These are phyloP conservation scores for Magnolia changhungtana DNA, from an alignment of 164 flowering plant species.

Conservation along the genomic window DNA sequence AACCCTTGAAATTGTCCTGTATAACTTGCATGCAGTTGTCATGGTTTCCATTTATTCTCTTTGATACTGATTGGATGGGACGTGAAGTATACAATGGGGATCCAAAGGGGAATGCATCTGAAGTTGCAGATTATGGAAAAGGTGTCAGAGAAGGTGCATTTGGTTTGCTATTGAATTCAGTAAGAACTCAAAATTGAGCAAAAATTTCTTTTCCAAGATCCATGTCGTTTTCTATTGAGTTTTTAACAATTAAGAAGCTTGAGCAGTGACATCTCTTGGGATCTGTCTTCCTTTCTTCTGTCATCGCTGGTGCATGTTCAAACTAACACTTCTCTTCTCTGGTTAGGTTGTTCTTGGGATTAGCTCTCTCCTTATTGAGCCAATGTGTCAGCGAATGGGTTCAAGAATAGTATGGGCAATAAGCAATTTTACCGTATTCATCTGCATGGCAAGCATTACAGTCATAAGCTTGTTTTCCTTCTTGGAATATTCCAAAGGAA, in stretches of 20 bases:
- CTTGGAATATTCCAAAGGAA: constrained; percentile 46
- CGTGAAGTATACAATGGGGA: constrained; percentile 95
- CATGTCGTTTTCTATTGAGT: not conserved
- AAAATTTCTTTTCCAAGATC: not conserved
- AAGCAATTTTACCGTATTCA: constrained; percentile 87
- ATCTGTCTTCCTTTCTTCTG: constrained; percentile 1
- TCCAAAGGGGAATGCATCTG: constrained; percentile 60
- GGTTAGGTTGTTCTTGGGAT: constrained; percentile 87
- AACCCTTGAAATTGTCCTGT: constrained; percentile 1
- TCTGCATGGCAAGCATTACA: constrained; percentile 88
- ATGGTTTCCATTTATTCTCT: constrained; percentile 98
- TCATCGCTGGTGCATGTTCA: not conserved
- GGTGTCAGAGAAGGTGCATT: constrained; percentile 99
- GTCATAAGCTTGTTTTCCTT: constrained; percentile 71
- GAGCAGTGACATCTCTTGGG: not conserved
- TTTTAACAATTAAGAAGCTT: not conserved
- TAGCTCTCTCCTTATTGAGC: constrained; percentile 86
- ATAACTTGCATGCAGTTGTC: constrained; percentile 57
- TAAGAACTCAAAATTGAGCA: constrained; percentile 61
- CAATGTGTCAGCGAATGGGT: constrained; percentile 83
- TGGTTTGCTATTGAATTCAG: constrained; percentile 99
- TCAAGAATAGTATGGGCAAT: constrained; percentile 83
- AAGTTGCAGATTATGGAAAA: constrained; percentile 59
- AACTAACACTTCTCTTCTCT: constrained; percentile 8
- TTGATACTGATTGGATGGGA: constrained; percentile 99